These are phyloP conservation scores for Zygosaccharomyces lentus DNA, from an alignment of 805 yeast genomes.

Conservation along the genomic window DNA sequence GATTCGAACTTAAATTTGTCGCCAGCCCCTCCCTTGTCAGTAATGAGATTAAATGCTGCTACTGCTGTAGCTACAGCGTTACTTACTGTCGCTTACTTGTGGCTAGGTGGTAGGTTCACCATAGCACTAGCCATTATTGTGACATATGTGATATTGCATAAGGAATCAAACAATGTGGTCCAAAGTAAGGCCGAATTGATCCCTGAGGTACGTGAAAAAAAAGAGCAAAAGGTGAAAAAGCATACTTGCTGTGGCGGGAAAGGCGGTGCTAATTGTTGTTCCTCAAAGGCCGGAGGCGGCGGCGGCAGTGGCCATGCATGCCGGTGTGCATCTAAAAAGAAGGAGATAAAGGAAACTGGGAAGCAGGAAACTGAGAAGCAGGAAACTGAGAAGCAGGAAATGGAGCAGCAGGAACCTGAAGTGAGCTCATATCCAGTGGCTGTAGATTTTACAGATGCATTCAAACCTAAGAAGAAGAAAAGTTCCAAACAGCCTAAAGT, in stretches of 20 bases:
- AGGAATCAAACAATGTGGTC: constrained; percentile 10
- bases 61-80: constrained; percentile 3
- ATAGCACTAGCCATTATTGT: constrained; percentile 31
- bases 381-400: neutral
- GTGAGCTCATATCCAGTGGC: constrained; percentile 22
- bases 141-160: constrained; percentile 25
- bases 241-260: constrained; percentile 27
- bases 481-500: constrained; percentile 15
- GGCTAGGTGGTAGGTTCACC: constrained; percentile 38
- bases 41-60: constrained; percentile 7
- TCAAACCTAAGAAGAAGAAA: constrained; percentile 21
- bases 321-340: constrained; percentile 36
- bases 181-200: constrained; percentile 5
- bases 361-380: neutral
- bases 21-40: neutral
- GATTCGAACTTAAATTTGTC: too few species aligned
- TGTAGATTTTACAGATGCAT: constrained; percentile 41
- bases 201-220: constrained; percentile 4
- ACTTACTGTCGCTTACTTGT: constrained; percentile 16
- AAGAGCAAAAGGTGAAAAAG: constrained; percentile 8
- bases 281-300: constrained; percentile 16
- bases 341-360: constrained; percentile 1
- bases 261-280: constrained; percentile 20
- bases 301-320: constrained; percentile 21
- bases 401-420: neutral